Evolutionary conservation across 192 early-diverging fungal genomes (phyloP).

Genomic region (Coemansia sp.): DNA sequence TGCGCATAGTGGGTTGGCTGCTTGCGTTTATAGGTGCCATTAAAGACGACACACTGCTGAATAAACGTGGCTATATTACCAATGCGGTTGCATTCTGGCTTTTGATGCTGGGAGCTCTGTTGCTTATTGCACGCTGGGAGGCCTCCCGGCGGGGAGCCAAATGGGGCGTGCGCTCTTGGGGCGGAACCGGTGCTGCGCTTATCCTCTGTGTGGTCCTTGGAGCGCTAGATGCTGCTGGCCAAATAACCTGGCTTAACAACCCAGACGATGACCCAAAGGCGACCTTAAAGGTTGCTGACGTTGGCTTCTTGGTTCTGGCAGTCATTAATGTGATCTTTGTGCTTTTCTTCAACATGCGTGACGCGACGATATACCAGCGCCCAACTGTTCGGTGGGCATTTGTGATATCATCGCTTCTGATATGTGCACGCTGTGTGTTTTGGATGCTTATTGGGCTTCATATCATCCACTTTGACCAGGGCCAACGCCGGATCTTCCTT

Average conservation of each 20-base stretch:
- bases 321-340: conserved; percentile 16
- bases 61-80: conserved; percentile 50
- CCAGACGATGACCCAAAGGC: conserved; percentile 21
- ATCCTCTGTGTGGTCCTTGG: conserved; percentile 38
- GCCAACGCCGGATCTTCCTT: conserved; percentile 45
- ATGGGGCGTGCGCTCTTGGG: conserved; percentile 32
- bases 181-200: conserved; percentile 21
- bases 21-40: conserved; percentile 42
- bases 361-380: conserved; percentile 38
- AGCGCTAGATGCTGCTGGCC: conserved; percentile 48
- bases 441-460: conserved; percentile 49
- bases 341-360: conserved; percentile 27
- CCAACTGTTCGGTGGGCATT: conserved; percentile 42
- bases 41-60: conserved; percentile 25
- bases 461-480: conserved; percentile 24
- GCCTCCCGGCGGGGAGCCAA: conserved; percentile 30
- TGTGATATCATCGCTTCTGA: conserved; percentile 17
- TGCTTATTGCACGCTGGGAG: conserved; percentile 43
- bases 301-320: conserved; percentile 37
- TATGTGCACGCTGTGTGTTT: conserved; percentile 36
- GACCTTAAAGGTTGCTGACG: conserved; percentile 30
- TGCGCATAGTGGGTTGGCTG: conserved; percentile 50
- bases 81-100: conserved; percentile 47
- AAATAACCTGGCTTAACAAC: conserved; percentile 52
- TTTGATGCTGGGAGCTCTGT: conserved; percentile 28